These are phyloP conservation scores for Aspergillus thermomutatus DNA, from an alignment of 2,329 filamentous ascomycete species.

Conservation along the genomic window DNA sequence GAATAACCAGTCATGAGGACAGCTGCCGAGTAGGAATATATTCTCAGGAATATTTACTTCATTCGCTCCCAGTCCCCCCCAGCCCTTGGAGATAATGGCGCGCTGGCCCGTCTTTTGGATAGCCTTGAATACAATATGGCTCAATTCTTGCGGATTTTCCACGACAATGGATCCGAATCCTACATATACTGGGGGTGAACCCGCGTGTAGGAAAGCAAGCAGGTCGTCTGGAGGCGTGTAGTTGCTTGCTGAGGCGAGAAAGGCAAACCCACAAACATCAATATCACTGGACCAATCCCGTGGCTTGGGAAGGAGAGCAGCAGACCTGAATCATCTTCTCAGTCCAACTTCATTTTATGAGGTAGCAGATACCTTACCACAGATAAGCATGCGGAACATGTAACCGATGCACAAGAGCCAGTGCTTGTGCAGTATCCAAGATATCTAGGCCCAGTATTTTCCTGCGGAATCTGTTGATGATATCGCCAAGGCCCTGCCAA, in stretches of 20 bases:
- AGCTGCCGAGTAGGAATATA: slow-evolving; percentile 80
- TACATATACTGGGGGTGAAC: slow-evolving; percentile 73
- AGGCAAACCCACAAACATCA: slow-evolving; percentile 72
- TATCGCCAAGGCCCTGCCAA: slow-evolving; percentile 86
- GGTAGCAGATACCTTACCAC: slow-evolving; percentile 52
- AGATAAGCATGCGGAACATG: slow-evolving; percentile 85
- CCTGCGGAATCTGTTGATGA: slow-evolving; percentile 83
- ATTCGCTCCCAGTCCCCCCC: slow-evolving; percentile 78
- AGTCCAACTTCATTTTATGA: background rate
- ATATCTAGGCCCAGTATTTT: slow-evolving; percentile 71
- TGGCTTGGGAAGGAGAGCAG: slow-evolving; percentile 73
- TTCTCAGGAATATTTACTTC: slow-evolving; percentile 65
- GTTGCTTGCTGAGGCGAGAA: slow-evolving; percentile 64
- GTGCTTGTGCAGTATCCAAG: slow-evolving; percentile 77
- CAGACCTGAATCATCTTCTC: slow-evolving; percentile 50
- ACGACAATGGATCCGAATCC: slow-evolving; percentile 82
- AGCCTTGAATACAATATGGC: slow-evolving; percentile 68
- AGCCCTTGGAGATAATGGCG: slow-evolving; percentile 80
- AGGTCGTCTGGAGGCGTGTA: slow-evolving; percentile 66
- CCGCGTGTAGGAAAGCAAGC: slow-evolving; percentile 62
- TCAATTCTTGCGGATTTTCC: slow-evolving; percentile 69
- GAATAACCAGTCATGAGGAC: slow-evolving; percentile 88
- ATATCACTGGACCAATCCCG: slow-evolving; percentile 72
- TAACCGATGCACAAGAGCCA: slow-evolving; percentile 72
- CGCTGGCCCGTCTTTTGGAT: slow-evolving; percentile 65